A percentile compares a stretch with the other conserved stretches of the same genome.
phyloP scores from a whole-genome alignment of 2,329 filamentous ascomycete species.

The Stromatinia cepivora region DNA sequence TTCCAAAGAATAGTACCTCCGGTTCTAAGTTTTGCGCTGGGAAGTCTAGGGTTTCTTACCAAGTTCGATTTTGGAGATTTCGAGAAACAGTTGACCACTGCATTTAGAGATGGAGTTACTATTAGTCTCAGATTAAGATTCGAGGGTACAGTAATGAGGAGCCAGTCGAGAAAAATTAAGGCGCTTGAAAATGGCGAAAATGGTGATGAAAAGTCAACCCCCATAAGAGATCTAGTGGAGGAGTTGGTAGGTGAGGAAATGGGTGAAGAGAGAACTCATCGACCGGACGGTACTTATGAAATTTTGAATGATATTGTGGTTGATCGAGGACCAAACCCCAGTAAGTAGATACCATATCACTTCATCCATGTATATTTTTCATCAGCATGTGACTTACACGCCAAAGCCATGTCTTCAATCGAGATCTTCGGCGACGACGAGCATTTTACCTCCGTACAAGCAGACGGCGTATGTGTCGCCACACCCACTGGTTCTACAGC shows the following conservation, averaged over 20 bases:
- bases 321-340: conserved; percentile 89
- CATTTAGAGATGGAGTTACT: conserved; percentile 81
- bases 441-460: conserved; percentile 90
- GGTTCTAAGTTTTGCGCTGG: conserved; percentile 85
- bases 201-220: conserved; percentile 46
- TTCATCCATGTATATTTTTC: conserved; percentile 13
- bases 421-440: conserved; percentile 91
- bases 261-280: conserved; percentile 82
- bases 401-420: conserved; percentile 78
- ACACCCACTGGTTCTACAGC: conserved; percentile 94
- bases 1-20: conserved; percentile 95
- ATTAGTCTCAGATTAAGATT: conserved; percentile 87
- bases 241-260: conserved; percentile 85
- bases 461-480: conserved; percentile 89
- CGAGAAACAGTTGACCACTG: conserved; percentile 64
- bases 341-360: conserved; percentile 50
- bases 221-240: conserved; percentile 72
- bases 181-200: conserved; percentile 36
- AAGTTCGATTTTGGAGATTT: conserved; percentile 91
- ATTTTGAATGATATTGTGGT: conserved; percentile 97
- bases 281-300: conserved; percentile 79
- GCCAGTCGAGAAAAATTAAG: conserved; percentile 51
- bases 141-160: conserved; percentile 91
- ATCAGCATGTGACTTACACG: conserved; percentile 18
- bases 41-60: conserved; percentile 90